Base-by-base conservation (phyloP, 306 rosid genomes). In the Fagus sylvatica region DNA sequence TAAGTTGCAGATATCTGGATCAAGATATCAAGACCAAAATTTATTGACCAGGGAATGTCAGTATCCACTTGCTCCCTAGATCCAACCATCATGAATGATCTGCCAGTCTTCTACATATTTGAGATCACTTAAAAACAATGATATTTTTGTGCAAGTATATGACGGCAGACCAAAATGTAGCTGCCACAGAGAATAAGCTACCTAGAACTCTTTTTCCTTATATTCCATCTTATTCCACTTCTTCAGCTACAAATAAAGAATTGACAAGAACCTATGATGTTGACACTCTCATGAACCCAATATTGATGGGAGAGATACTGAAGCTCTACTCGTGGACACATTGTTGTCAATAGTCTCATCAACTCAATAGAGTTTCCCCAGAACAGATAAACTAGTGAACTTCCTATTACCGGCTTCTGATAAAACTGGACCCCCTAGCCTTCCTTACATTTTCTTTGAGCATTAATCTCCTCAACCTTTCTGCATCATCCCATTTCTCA, bases 401-500 rank as follows among this genome's bases (percentile, higher is more conserved):
- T 53, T 73, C 66, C 53, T 68, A 28, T 53, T 65, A 68, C 59
- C 53, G 83, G 76, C 83, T 80, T 74, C 68, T 54, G 49, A 83
- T 77, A 80, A 67, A 86, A 73, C 85, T 80, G 17, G 86, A 85
- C 71, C 84, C 86, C 76, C 81, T 79, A 3, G 72, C 78, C 82
- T 88, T 83, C 71, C 77, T 84, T 75, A 80, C 85, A 57, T 56
- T 75, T 56, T 71, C 73, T 78, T 34, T 54, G 33, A 74, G 59
- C 90, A 91, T 82, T 68, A 82, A 71, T 62, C 81, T 77, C 86
- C 86, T 87, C 73, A 88, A 65, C 76, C 80, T 72, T 55, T 88
- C 90, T 62, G 93, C 91, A 54, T 83, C 89, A 71, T 87, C 88
- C 87, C 80, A 81, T 74, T 92, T 90, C 46, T 46, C 91, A 70